Evolutionary conservation across 495 filamentous ascomycete species (phyloP).

Genomic region (Trichocladium antarcticum): DNA sequence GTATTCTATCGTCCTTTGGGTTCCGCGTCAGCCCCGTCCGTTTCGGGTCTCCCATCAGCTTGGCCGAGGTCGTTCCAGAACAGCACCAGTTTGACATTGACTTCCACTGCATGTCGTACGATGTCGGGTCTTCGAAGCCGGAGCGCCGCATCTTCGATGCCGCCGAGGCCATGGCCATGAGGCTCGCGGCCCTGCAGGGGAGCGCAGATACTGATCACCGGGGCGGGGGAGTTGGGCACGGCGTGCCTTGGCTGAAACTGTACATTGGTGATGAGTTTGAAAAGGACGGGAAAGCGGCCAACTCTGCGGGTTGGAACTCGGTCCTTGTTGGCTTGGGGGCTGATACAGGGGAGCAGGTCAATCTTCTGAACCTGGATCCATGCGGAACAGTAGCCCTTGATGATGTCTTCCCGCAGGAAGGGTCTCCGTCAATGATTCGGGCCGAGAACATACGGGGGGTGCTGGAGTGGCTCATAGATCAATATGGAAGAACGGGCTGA

Average conservation of each 20-base stretch:
- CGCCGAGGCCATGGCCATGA: conserved; percentile 36
- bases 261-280: conserved; percentile 58
- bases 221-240: background rate
- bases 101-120: conserved; percentile 61
- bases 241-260: conserved; percentile 37
- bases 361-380: background rate
- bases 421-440: background rate
- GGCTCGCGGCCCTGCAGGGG: background rate
- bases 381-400: background rate
- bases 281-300: conserved; percentile 53
- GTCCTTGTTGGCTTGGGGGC: conserved; percentile 14
- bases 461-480: background rate
- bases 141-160: conserved; percentile 50
- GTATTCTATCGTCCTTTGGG: conserved; percentile 50
- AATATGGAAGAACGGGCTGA: no score
- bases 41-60: background rate
- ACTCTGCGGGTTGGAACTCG: conserved; percentile 52
- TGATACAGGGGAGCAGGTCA: background rate
- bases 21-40: conserved; percentile 39
- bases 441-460: background rate
- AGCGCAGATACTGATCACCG: background rate
- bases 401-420: background rate
- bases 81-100: conserved; percentile 41
- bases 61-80: background rate
- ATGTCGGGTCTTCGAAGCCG: conserved; percentile 62